These are phyloP conservation scores for Floccularia luteovirens DNA, from an alignment of 768 basidiomycete species.

Conservation along the genomic window DNA sequence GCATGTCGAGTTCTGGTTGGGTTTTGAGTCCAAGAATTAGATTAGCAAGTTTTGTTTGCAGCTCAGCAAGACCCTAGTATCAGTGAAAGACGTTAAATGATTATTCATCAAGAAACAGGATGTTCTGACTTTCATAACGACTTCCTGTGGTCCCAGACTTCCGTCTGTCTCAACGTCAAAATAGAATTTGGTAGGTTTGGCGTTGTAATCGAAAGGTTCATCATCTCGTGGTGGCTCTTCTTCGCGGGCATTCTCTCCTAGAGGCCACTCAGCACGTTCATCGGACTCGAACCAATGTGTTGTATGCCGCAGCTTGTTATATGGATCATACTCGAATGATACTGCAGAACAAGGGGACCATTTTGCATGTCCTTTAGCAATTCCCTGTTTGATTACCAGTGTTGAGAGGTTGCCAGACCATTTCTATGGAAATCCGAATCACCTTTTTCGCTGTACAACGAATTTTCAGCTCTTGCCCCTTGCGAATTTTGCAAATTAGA, in stretches of 20 bases:
- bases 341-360: conserved; percentile 97
- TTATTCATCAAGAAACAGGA: conserved; percentile 1
- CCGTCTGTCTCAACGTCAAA: conserved; percentile 94
- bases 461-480: conserved; percentile 85
- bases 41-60: conserved; percentile 76
- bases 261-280: conserved; percentile 82
- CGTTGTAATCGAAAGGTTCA: conserved; percentile 80
- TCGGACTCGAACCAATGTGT: conserved; percentile 91
- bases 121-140: conserved; percentile 65
- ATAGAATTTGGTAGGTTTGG: conserved; percentile 87
- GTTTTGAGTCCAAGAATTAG: conserved; percentile 70
- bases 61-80: conserved; percentile 62
- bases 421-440: conserved; percentile 7
- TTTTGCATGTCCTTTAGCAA: conserved; percentile 98
- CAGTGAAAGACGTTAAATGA: conserved; percentile 1
- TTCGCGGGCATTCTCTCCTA: conserved; percentile 78
- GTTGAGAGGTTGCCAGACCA: neutral
- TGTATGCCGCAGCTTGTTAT: conserved; percentile 96
- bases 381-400: conserved; percentile 49
- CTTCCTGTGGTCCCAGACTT: conserved; percentile 81
- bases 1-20: conserved; percentile 47
- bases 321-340: conserved; percentile 95
- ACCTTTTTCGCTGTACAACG: conserved; percentile 93
- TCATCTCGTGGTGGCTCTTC: conserved; percentile 78
- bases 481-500: conserved; percentile 85